Conservation (phyloP, 2,329 filamentous ascomycete genomes). For the Pestalotiopsis sp. region DNA sequence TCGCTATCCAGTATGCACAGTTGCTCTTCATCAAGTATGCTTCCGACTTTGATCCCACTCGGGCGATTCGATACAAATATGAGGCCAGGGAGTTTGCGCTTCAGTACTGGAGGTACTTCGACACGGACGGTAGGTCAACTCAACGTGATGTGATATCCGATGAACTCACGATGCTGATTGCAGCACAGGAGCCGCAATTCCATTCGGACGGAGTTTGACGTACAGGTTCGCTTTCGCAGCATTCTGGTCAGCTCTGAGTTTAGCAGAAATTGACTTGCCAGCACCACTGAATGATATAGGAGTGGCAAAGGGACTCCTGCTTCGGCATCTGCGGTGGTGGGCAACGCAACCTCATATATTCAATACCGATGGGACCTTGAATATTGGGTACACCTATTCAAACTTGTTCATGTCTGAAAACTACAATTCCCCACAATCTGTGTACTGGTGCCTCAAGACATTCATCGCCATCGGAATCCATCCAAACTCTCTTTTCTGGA, state of each 20-base stretch:
- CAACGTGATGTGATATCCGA: background rate
- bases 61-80: slow-evolving; percentile 38
- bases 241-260: slow-evolving; percentile 48
- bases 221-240: slow-evolving; percentile 54
- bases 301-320: slow-evolving; percentile 48
- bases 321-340: slow-evolving; percentile 56
- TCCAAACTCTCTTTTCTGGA: slow-evolving; percentile 47
- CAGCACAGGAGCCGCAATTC: slow-evolving; percentile 47
- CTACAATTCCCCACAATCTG: slow-evolving; percentile 59
- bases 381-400: slow-evolving; percentile 39
- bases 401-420: slow-evolving; percentile 60
- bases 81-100: slow-evolving; percentile 43
- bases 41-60: slow-evolving; percentile 38
- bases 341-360: slow-evolving; percentile 45
- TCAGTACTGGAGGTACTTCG: slow-evolving; percentile 51
- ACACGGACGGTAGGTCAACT: slow-evolving; percentile 38
- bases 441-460: slow-evolving; percentile 57
- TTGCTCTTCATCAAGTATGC: slow-evolving; percentile 48
- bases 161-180: background rate
- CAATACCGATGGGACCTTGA: slow-evolving; percentile 49
- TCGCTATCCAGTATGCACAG: slow-evolving; percentile 55
- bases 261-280: slow-evolving; percentile 42
- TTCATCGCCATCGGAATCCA: slow-evolving; percentile 44
- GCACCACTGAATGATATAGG: slow-evolving; percentile 39
- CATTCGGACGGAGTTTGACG: slow-evolving; percentile 52